A percentile compares a stretch with the other conserved stretches of the same genome.
Evolutionary conservation across 495 filamentous ascomycete species (phyloP).

Genomic region (Penicillium pulvis): DNA sequence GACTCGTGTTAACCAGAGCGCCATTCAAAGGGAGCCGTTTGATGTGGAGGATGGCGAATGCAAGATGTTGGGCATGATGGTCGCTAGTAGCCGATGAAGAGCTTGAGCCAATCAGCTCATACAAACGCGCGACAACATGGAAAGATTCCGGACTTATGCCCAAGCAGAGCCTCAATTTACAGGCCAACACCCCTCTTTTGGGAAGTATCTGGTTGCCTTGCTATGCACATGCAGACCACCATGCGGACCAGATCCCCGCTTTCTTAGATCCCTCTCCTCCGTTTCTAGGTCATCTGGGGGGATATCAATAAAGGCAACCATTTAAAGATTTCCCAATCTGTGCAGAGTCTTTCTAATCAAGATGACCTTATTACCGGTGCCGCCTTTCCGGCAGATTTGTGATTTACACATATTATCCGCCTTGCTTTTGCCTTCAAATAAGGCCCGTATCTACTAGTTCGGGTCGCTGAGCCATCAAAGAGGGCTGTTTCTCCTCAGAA

Average conservation of each 20-base stretch:
- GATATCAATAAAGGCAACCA: not conserved
- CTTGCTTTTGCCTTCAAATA: not conserved
- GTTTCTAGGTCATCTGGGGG: not conserved
- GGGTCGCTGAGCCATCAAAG: not conserved
- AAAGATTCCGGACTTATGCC: not conserved
- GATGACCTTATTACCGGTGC: not conserved
- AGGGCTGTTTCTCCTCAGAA: not conserved
- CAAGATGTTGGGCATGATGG: not conserved
- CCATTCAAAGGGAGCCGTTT: not conserved
- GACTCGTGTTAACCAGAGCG: not conserved
- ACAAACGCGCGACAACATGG: not conserved
- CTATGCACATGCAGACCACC: not conserved
- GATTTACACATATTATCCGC: not conserved
- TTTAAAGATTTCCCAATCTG: not conserved
- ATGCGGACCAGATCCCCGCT: not conserved
- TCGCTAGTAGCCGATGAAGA: not conserved
- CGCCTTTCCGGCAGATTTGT: not conserved
- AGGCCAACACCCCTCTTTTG: slow-evolving; percentile 1
- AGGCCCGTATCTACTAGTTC: not conserved
- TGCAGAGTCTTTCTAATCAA: not conserved
- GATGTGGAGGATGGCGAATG: not conserved
- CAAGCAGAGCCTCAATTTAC: not conserved
- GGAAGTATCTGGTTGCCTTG: not conserved
- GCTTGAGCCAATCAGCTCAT: not conserved
- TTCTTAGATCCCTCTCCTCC: not conserved